Percentiles rank a stretch among this genome's conserved stretches.
These are phyloP conservation scores for Alternaria metachromatica DNA, from an alignment of 2,329 filamentous ascomycete species.

Conservation along the genomic window DNA sequence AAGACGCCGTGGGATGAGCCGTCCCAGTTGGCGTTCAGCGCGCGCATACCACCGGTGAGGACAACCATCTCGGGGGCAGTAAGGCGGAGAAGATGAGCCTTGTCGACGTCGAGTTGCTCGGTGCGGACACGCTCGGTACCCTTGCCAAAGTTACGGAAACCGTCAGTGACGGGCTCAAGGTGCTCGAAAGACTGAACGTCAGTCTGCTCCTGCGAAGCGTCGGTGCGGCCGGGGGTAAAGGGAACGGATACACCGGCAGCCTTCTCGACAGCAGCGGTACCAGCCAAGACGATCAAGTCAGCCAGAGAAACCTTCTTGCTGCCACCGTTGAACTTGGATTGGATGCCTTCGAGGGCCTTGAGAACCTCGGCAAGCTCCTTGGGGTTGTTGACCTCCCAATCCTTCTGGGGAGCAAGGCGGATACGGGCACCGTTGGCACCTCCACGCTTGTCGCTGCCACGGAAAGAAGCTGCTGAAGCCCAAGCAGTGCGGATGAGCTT, in stretches of 20 bases:
- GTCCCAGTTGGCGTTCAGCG: slow-evolving; percentile 73
- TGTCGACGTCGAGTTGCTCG: slow-evolving; percentile 76
- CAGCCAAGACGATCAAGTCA: slow-evolving; percentile 79
- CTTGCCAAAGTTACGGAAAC: slow-evolving; percentile 80
- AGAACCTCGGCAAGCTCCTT: slow-evolving; percentile 68
- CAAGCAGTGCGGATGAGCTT: slow-evolving; percentile 64
- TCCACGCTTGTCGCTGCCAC: slow-evolving; percentile 77
- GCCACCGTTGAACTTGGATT: slow-evolving; percentile 69
- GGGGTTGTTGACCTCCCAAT: slow-evolving; percentile 79
- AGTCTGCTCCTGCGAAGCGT: slow-evolving; percentile 75
- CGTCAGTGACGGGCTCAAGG: slow-evolving; percentile 74
- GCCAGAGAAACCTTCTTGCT: slow-evolving; percentile 79
- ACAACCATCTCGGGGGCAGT: slow-evolving; percentile 74
- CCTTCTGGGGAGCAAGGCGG: slow-evolving; percentile 72
- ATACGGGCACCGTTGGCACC: slow-evolving; percentile 83
- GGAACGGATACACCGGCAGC: slow-evolving; percentile 70
- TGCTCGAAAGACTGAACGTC: slow-evolving; percentile 68
- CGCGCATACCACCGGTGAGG: slow-evolving; percentile 74
- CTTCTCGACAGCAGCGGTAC: slow-evolving; percentile 74
- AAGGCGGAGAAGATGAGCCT: slow-evolving; percentile 72
- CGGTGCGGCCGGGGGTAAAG: slow-evolving; percentile 75
- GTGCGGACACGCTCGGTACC: slow-evolving; percentile 65
- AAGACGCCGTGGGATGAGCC: slow-evolving; percentile 71
- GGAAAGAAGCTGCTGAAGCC: slow-evolving; percentile 47
- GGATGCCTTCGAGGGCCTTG: slow-evolving; percentile 66